Evolutionary conservation across 1,284 basidiomycete genomes (phyloP), one percentile per base, ranked within the genome.

Genomic region (Cryptococcus sp.): DNA sequence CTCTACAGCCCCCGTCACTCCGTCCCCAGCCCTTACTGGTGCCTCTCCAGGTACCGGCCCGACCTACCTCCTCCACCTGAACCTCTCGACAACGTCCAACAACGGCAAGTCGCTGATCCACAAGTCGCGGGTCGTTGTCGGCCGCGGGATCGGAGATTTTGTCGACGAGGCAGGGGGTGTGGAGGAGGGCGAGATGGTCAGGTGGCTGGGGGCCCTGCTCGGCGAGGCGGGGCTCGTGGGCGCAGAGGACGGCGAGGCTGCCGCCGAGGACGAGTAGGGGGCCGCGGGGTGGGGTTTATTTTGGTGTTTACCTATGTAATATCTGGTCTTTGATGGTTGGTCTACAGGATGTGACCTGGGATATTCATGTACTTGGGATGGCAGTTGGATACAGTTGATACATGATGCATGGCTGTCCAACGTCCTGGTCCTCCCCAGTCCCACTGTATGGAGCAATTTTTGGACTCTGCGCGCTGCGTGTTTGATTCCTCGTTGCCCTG

Each of bases 61-160:
- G 24, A 68, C 67, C 7, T 76, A 76, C 55, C 57, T 66, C 37
- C 55, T 76, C 16, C 63, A 68, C 39, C 61, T 76, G 23, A 69
- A 56, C 8, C 59, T 74, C 11, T 67, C 68, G 2, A 73, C 69
- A 1, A 75, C 73, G 20, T 67, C 65, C 37, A 75, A 75, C 58
- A 73, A 72, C 53, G 73, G 73, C 49, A 76, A 76, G 60, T 64
- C 60, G 24, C 61, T 74, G 21, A 66, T 76, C 24, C 67, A 69
- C 55, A 73, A 73, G 57, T 64, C 69, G 1, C 60, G 69, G 33
- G 62, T 72, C 16, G 64, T 70, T 8, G 60, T 59, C 11, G 71
- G 72, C 38, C 63, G 63, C 55, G 57, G 61, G 6, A 64, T 76
- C 3, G 72, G 72, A 6, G 69, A 72, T 49, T 66, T 76, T n/a